Percentiles rank a stretch among this genome's conserved stretches.
These are phyloP conservation scores for Botryotinia calthae DNA, from an alignment of 2,329 filamentous ascomycete species.

Conservation along the genomic window DNA sequence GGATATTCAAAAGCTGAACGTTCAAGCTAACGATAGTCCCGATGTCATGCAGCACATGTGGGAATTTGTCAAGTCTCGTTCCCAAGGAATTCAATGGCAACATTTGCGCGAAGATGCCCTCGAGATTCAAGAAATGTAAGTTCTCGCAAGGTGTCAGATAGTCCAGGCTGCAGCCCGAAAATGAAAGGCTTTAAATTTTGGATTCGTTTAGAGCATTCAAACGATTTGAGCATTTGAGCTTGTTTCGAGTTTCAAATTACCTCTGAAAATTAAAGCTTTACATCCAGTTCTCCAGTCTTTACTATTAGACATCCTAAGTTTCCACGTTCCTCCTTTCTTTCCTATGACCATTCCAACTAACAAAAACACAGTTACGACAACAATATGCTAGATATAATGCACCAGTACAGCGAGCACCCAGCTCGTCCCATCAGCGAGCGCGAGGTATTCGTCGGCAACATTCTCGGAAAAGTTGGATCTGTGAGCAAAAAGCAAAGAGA, in stretches of 20 bases:
- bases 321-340: not conserved
- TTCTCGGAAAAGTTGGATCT: slow-evolving; percentile 49
- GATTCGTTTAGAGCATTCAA: not conserved
- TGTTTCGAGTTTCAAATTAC: not conserved
- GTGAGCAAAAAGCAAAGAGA: slow-evolving; percentile 44
- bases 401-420: slow-evolving; percentile 44
- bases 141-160: not conserved
- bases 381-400: slow-evolving; percentile 49
- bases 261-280: not conserved
- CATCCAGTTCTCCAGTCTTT: not conserved
- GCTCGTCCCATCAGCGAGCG: slow-evolving; percentile 47
- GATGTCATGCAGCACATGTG: slow-evolving; percentile 40
- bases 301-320: slow-evolving; percentile 26
- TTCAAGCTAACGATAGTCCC: slow-evolving; percentile 7
- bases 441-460: slow-evolving; percentile 57
- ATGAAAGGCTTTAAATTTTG: not conserved
- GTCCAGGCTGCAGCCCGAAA: not conserved
- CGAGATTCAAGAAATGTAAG: slow-evolving; percentile 49
- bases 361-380: slow-evolving; percentile 49
- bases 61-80: slow-evolving; percentile 41
- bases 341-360: not conserved
- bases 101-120: slow-evolving; percentile 41
- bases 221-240: not conserved
- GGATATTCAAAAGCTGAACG: slow-evolving; percentile 29
- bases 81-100: slow-evolving; percentile 40